Evolutionary conservation across 495 filamentous ascomycete genomes (phyloP).

Genomic region (Podospora fimiseda): DNA sequence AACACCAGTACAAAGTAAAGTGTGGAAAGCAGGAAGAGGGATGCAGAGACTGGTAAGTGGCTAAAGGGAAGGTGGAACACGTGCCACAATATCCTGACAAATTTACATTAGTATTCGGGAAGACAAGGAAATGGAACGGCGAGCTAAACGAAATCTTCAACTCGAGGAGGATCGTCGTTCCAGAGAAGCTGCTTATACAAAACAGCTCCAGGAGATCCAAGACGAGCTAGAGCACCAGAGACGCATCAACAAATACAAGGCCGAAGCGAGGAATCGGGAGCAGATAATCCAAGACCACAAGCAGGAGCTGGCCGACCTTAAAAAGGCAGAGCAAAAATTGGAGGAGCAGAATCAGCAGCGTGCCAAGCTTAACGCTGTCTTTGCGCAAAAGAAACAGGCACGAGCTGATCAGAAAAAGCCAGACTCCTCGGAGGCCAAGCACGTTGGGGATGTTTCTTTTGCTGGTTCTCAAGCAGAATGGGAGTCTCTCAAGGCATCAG

Average conservation of each 20-base stretch:
- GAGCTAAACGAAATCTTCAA: conserved; percentile 44
- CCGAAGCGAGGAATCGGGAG: conserved; percentile 39
- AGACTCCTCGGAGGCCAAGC: too few relatives aligned
- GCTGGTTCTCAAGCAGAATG: conserved; percentile 46
- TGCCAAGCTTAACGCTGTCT: neutral
- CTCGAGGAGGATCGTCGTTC: conserved; percentile 47
- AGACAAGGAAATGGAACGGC: conserved; percentile 38
- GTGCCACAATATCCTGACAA: too few relatives aligned
- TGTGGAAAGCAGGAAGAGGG: conserved; percentile 27
- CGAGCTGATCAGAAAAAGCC: too few relatives aligned
- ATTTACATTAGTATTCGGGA: conserved; percentile 41
- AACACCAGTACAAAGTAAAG: conserved; percentile 39
- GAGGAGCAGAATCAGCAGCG: conserved; percentile 11
- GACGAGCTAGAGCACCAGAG: conserved; percentile 51
- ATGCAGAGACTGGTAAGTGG: conserved; percentile 40
- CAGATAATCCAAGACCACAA: conserved; percentile 39
- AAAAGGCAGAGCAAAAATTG: conserved; percentile 8
- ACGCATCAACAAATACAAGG: conserved; percentile 40
- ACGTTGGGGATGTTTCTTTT: neutral
- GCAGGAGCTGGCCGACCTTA: conserved; percentile 22
- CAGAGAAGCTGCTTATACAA: conserved; percentile 45
- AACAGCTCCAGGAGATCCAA: conserved; percentile 47
- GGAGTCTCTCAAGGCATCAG: conserved; percentile 50
- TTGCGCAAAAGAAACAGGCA: neutral
- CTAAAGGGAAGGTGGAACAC: neutral